Evolutionary conservation across 2,329 filamentous ascomycete species (phyloP).

Genomic region (Fusarium protoensiforme): DNA sequence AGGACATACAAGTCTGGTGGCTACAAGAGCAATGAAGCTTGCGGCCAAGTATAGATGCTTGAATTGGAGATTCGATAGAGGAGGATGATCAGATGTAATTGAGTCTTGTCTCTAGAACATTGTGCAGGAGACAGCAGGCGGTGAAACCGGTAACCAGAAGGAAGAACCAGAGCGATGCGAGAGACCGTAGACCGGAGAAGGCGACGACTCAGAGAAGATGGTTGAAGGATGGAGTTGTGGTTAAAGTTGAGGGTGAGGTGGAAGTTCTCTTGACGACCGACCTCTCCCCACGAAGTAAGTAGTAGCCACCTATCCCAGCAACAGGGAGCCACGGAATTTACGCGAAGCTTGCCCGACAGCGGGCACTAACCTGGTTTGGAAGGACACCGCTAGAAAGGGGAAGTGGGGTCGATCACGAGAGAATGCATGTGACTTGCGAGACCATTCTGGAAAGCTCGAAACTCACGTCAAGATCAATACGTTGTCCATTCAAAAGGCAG

Average conservation of each 20-base stretch:
- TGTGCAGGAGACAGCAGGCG: constrained; percentile 49
- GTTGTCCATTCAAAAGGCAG: not conserved
- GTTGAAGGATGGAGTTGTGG: constrained; percentile 41
- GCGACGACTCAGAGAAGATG: constrained; percentile 38
- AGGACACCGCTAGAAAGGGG: constrained; percentile 20
- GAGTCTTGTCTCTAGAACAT: constrained; percentile 53
- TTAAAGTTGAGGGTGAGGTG: constrained; percentile 53
- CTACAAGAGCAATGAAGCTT: constrained; percentile 40
- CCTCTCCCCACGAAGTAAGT: constrained; percentile 44
- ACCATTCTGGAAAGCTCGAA: not conserved
- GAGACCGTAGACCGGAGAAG: constrained; percentile 43
- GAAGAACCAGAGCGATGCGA: constrained; percentile 53
- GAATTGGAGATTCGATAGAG: constrained; percentile 32
- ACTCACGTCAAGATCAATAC: not conserved
- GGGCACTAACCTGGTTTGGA: constrained; percentile 21
- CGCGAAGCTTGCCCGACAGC: constrained; percentile 43
- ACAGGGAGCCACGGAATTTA: constrained; percentile 45
- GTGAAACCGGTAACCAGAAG: constrained; percentile 54
- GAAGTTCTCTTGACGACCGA: constrained; percentile 50
- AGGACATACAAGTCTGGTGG: constrained; percentile 27
- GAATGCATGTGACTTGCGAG: constrained; percentile 29
- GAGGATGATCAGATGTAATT: constrained; percentile 40
- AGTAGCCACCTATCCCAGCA: constrained; percentile 35
- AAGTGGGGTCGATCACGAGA: constrained; percentile 39
- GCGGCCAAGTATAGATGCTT: constrained; percentile 27